Base-by-base conservation (phyloP, 768 basidiomycete species). In the Amanita subjunquillea region DNA sequence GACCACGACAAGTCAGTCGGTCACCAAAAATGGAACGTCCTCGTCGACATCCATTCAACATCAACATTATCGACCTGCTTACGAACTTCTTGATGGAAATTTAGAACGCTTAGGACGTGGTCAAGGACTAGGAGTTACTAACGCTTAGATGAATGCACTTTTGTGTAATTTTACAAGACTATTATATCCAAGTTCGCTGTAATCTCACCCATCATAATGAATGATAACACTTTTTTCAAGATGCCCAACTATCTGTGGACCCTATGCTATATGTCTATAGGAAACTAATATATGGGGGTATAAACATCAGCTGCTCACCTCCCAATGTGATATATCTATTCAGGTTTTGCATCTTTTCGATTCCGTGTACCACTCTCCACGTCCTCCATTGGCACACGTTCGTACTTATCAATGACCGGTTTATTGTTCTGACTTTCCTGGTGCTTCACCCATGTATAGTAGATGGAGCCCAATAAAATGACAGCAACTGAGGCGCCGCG, bases 381-480 rank as follows among this genome's bases (percentile, higher is more conserved):
- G 40, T 84, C 82, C 50, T 84, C 79, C 67, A 83, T 73, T 34
- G 79, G 72, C 22, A 83, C 76, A 43, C 77, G 81, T 55, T 84
- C 82, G 56, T 88, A 87, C 38, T 67, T 66, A 4, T 61, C 56
- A 34, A 63, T 54, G 12, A 60, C 39, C 1, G 65, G 57, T 37
- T 63, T 63, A 58, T 71, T 56, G 4, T 66, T 56, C 53, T 76
- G 76, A 6, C 79, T 73, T 65, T 91, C 89, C 57, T 74, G 60
- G 64, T 91, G 83, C 64, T 91, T 91, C 50, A 87, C 74, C 89
- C 89, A 91, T 2, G 90, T 92, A 67, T 94, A 95, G 65, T 82
- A 83, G 36, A 89, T 65, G 0, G 91, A 94, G 17, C 91, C 91
- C 30, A 73, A 61, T 27, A 94, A 81, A 62, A 95, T 95, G 57